Conservation (phyloP, 306 rosid genomes). For the Prunus mira region DNA sequence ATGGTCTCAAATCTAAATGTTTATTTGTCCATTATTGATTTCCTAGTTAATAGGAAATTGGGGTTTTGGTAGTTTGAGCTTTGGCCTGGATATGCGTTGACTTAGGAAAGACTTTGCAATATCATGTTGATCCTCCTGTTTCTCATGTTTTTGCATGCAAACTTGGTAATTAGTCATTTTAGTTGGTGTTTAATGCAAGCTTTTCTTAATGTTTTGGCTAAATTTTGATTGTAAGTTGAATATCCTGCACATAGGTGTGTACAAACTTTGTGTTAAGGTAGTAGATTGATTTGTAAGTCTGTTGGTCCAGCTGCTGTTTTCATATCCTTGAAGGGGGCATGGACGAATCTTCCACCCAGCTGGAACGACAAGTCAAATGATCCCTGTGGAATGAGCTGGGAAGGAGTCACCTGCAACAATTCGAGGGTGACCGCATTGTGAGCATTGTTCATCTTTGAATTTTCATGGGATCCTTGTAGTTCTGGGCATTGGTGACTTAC, state of each 20-base stretch:
- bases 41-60: neutral
- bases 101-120: neutral
- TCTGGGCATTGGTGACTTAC: neutral
- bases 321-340: constrained; percentile 49
- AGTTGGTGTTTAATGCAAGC: neutral
- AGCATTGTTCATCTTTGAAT: constrained; percentile 13
- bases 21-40: neutral
- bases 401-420: constrained; percentile 75
- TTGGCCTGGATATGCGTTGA: neutral
- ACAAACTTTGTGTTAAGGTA: neutral
- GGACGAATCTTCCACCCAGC: constrained; percentile 77
- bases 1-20: constrained; percentile 9
- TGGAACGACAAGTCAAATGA: constrained; percentile 65
- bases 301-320: constrained; percentile 56
- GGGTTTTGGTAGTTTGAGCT: neutral
- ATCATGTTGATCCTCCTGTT: neutral
- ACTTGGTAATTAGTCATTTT: neutral
- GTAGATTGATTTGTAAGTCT: constrained; percentile 2
- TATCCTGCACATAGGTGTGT: neutral
- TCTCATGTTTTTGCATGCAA: neutral
- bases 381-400: constrained; percentile 83
- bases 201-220: neutral
- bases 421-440: constrained; percentile 85
- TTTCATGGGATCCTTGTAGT: neutral
- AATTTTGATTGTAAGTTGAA: neutral